Evolutionary conservation across 805 yeast genomes (phyloP).

Genomic region (Cyberlindnera americana): DNA sequence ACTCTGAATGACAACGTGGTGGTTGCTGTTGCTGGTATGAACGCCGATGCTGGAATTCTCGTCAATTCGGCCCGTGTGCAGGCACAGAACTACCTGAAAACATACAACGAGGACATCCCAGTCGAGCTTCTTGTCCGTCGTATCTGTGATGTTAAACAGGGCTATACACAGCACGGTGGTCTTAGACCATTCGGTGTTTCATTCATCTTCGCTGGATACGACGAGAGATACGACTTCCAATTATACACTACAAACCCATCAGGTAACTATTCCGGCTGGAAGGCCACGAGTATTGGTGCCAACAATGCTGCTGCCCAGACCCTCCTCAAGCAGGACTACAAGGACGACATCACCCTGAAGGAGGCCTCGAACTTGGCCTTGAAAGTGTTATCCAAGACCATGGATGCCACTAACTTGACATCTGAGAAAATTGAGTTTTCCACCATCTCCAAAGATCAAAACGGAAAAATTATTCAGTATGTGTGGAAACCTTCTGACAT

Average conservation of each 20-base stretch:
- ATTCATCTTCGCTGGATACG: slow-evolving; percentile 93
- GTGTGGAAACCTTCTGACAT: slow-evolving; percentile 82
- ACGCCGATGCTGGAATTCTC: slow-evolving; percentile 91
- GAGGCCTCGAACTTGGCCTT: slow-evolving; percentile 87
- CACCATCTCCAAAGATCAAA: slow-evolving; percentile 53
- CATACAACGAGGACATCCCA: slow-evolving; percentile 92
- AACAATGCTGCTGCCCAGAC: slow-evolving; percentile 97
- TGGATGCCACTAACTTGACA: slow-evolving; percentile 81
- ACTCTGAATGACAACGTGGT: slow-evolving; percentile 76
- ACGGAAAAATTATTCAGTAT: slow-evolving; percentile 56
- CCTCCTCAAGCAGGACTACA: slow-evolving; percentile 89
- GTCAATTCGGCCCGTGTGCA: slow-evolving; percentile 80
- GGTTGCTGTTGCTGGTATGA: slow-evolving; percentile 97
- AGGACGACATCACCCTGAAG: slow-evolving; percentile 65
- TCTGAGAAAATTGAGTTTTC: slow-evolving; percentile 93
- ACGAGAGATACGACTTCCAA: slow-evolving; percentile 85
- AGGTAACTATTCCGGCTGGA: slow-evolving; percentile 98
- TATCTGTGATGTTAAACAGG: slow-evolving; percentile 92
- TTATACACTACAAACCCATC: slow-evolving; percentile 94
- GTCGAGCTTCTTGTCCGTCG: slow-evolving; percentile 84
- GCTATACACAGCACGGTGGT: slow-evolving; percentile 98
- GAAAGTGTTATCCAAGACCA: slow-evolving; percentile 89
- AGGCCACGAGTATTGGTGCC: slow-evolving; percentile 95
- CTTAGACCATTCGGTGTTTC: slow-evolving; percentile 98
- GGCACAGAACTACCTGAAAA: slow-evolving; percentile 82